A percentile compares a stretch with the other conserved stretches of the same genome.
Evolutionary conservation across 2,329 filamentous ascomycete species (phyloP).

Genomic region (Aureobasidium uvarum): DNA sequence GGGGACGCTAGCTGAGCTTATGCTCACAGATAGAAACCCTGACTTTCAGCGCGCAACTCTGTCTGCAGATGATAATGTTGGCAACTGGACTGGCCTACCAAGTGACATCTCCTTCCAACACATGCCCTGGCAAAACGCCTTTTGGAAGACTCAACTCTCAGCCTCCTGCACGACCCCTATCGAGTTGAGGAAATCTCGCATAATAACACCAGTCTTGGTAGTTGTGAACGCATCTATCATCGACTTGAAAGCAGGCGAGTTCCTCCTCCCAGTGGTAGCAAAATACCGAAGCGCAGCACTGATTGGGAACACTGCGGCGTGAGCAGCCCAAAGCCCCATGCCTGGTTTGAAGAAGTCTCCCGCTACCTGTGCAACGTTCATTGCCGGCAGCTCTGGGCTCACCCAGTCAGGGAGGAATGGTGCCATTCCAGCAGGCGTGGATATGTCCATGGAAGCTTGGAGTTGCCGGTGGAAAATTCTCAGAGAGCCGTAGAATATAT

Average conservation of each 20-base stretch:
- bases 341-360: neutral
- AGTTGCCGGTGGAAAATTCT: neutral
- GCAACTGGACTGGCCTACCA: too few relatives aligned
- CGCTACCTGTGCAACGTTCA: neutral
- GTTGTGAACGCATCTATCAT: neutral
- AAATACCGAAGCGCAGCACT: slow-evolving; percentile 6
- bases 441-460: neutral
- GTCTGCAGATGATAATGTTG: too few relatives aligned
- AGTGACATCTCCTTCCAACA: too few relatives aligned
- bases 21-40: neutral
- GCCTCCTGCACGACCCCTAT: neutral
- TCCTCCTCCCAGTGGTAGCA: neutral
- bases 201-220: slow-evolving; percentile 1
- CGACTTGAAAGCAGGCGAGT: neutral
- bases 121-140: too few relatives aligned
- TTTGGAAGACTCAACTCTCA: neutral
- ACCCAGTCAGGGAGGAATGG: neutral
- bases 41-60: too few relatives aligned
- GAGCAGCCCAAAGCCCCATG: slow-evolving; percentile 5
- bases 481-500: slow-evolving; percentile 3
- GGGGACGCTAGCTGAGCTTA: neutral
- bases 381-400: neutral
- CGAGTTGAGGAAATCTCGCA: slow-evolving; percentile 3
- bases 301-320: slow-evolving; percentile 5
- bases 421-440: neutral